Evolutionary conservation across 1,139 yeast genomes (phyloP).

Genomic region (Saccharomyces hybrid): DNA sequence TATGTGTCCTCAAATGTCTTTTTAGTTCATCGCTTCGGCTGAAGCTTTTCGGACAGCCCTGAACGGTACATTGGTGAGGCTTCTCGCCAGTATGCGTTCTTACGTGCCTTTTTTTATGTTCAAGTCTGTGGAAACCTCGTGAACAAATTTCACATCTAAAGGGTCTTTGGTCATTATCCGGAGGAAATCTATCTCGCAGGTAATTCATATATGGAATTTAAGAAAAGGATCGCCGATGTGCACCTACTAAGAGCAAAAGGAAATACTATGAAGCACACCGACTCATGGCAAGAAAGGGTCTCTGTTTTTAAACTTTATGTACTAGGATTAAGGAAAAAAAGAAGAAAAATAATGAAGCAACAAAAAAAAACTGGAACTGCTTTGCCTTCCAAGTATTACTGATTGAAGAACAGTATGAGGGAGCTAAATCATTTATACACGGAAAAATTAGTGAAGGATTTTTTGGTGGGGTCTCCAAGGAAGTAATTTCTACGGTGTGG

Average conservation of each 20-base stretch:
- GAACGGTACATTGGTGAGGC: conserved; percentile 82
- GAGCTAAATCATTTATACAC: neutral
- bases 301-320: neutral
- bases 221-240: neutral
- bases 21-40: conserved; percentile 87
- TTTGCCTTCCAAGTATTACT: neutral
- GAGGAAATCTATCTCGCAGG: conserved; percentile 11
- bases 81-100: conserved; percentile 95
- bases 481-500: neutral
- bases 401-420: neutral
- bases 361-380: neutral
- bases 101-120: conserved; percentile 90
- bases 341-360: neutral
- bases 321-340: neutral
- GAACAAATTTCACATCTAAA: conserved; percentile 88
- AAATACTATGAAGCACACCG: neutral
- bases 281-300: neutral
- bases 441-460: neutral
- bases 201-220: neutral
- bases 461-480: neutral
- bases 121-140: conserved; percentile 85
- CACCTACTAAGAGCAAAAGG: neutral
- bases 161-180: conserved; percentile 39
- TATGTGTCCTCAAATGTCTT: conserved; percentile 77
- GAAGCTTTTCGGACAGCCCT: conserved; percentile 80